Base-by-base conservation (phyloP, 495 filamentous ascomycete genomes). In the Cetradonia linearis region DNA sequence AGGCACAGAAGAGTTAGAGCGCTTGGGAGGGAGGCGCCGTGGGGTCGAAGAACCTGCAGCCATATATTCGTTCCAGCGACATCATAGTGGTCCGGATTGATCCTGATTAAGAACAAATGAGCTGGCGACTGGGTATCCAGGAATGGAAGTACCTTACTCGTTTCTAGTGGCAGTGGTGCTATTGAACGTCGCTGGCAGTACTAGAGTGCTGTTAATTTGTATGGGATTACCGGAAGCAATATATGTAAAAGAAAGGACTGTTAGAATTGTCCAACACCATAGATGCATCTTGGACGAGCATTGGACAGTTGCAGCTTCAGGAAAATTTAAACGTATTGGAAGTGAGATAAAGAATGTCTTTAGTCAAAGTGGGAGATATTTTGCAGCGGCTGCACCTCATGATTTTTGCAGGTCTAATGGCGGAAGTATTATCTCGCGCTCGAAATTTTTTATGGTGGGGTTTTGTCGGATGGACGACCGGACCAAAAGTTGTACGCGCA, bases 401-500 rank as follows among this genome's bases (percentile, higher is more conserved):
- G 16, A 23, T 8, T 34, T 16, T 54, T 30, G 31, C 28, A 54
- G 31, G n/a, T 54, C 20, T 5, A 54, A 3, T n/a, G 50, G 50
- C 50, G 50, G 50, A 54, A 54, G 50, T 54, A 3, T 54, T 20
- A 20, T 13, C 13, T 54, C 50, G 50, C 50, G 20, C n/a, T n/a
- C n/a, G n/a, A n/a, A n/a, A n/a, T n/a, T n/a, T n/a, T n/a, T n/a
- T n/a, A n/a, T n/a, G n/a, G n/a, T n/a, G n/a, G n/a, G n/a, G n/a
- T n/a, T n/a, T n/a, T n/a, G n/a, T n/a, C n/a, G n/a, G n/a, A n/a
- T n/a, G n/a, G n/a, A n/a, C n/a, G n/a, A n/a, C n/a, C n/a, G n/a
- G n/a, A n/a, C n/a, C n/a, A n/a, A n/a, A n/a, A n/a, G n/a, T n/a
- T n/a, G n/a, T n/a, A n/a, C n/a, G n/a, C n/a, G n/a, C n/a, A n/a